These are phyloP conservation scores for Schwanniomyces etchellsii DNA, from an alignment of 1,139 yeast genomes.

Conservation along the genomic window DNA sequence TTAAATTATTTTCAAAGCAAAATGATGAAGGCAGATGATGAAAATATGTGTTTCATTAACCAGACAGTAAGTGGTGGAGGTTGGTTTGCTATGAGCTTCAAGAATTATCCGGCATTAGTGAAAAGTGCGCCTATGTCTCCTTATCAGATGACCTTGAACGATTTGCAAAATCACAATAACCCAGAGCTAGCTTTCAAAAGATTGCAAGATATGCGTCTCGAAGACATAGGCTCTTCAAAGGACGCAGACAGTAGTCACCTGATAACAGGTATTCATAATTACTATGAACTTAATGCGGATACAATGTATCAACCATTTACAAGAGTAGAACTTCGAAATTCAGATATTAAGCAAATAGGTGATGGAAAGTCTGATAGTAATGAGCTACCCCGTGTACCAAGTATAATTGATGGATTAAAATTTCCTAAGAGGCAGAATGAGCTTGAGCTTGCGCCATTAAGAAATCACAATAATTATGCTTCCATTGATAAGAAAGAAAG, in stretches of 20 bases:
- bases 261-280: slow-evolving; percentile 49
- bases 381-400: slow-evolving; percentile 12
- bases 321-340: slow-evolving; percentile 18
- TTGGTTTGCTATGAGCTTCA: slow-evolving; percentile 86
- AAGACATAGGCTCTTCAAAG: slow-evolving; percentile 4
- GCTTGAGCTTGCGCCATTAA: background rate
- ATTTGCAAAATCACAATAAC: slow-evolving; percentile 11
- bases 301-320: slow-evolving; percentile 35
- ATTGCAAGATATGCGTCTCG: slow-evolving; percentile 15
- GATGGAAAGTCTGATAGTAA: background rate
- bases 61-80: slow-evolving; percentile 54
- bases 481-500: background rate
- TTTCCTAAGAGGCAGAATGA: slow-evolving; percentile 17
- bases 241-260: slow-evolving; percentile 23
- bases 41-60: slow-evolving; percentile 51
- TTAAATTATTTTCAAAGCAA: slow-evolving; percentile 30
- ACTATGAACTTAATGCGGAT: slow-evolving; percentile 26
- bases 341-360: slow-evolving; percentile 1
- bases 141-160: slow-evolving; percentile 39
- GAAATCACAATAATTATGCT: background rate
- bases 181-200: slow-evolving; percentile 8
- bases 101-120: slow-evolving; percentile 73
- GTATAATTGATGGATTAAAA: slow-evolving; percentile 34
- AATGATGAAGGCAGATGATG: slow-evolving; percentile 25
- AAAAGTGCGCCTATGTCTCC: slow-evolving; percentile 70